phyloP scores from a whole-genome alignment of 257 asterid species.

The Gynochthodes officinalis region DNA sequence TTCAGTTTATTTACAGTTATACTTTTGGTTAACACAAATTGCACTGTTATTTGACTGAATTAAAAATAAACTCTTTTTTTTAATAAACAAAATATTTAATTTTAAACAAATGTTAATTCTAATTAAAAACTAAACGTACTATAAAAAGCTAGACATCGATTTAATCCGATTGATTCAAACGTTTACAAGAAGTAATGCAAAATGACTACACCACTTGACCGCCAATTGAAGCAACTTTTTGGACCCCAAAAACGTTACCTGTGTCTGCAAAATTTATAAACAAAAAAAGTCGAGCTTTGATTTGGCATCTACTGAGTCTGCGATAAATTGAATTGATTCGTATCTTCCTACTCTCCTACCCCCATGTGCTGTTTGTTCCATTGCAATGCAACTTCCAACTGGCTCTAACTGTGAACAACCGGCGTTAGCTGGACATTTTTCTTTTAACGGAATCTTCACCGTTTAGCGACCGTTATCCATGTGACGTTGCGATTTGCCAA shows the following conservation, averaged over 20 bases:
- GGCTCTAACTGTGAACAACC: not conserved
- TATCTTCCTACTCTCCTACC: no score
- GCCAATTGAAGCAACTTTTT: not conserved
- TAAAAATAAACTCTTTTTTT: no score
- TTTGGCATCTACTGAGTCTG: not conserved
- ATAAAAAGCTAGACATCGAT: no score
- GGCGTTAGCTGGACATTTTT: not conserved
- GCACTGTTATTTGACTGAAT: no score
- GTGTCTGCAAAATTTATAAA: not conserved
- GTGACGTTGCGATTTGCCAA: slow-evolving; percentile 18
- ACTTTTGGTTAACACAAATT: no score
- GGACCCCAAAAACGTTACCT: not conserved
- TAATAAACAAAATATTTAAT: no score
- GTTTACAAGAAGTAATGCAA: not conserved
- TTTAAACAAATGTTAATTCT: no score
- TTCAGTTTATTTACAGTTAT: no score
- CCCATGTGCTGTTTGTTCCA: not conserved
- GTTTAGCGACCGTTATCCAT: slow-evolving; percentile 10
- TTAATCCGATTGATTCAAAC: no score
- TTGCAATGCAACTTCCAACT: not conserved
- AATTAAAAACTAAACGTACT: no score
- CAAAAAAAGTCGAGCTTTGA: not conserved
- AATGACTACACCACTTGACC: not conserved
- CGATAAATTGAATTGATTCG: not conserved
- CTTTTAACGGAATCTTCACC: slow-evolving; percentile 30